Base-by-base conservation (phyloP, 495 filamentous ascomycete genomes). In the Lasiosphaeriaceae sp. region DNA sequence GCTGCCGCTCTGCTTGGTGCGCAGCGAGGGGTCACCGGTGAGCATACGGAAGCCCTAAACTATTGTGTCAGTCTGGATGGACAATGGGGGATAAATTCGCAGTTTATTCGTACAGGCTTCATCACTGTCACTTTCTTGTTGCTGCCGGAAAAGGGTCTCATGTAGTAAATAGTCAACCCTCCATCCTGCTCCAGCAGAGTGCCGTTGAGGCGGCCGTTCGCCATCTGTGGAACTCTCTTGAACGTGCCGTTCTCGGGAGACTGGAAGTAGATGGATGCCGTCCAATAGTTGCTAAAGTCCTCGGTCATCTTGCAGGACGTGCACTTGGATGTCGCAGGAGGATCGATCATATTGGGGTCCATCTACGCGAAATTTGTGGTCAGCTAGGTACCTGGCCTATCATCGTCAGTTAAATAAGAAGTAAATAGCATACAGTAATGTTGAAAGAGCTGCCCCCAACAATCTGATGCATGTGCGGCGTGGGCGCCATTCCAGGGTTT, bases 31-130 rank as follows among this genome's bases (percentile, higher is more conserved):
- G 55, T 55, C 71, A 60, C 77, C 77, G 46, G 77, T 73, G 0
- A 74, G 76, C 77, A 81, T 80, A 21, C 78, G 75, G 70, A 81
- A 80, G 24, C 78, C 77, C 75, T 78, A n/a, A n/a, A n/a, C n/a
- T n/a, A n/a, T n/a, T n/a, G n/a, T n/a, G n/a, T n/a, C n/a, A n/a
- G n/a, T n/a, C n/a, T n/a, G n/a, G n/a, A 47, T 11, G 35, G 29
- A n/a, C 1, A 19, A 14, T 26, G 11, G 67, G 24, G 20, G 34
- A 11, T 45, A 54, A 20, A 29, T 45, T 46, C 12, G 21, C 20
- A 5, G 26, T 39, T 11, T 21, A 8, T 20, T 66, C 70, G 45
- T 62, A 75, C 72, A 0, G 76, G 75, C 45, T 62, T 60, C 66
- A 80, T 78, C 1, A 71, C 65, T 0, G 56, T 76, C 51, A 79